These are phyloP conservation scores for Eucalyptus decipiens DNA, from an alignment of 345 rosid species.

Conservation along the genomic window DNA sequence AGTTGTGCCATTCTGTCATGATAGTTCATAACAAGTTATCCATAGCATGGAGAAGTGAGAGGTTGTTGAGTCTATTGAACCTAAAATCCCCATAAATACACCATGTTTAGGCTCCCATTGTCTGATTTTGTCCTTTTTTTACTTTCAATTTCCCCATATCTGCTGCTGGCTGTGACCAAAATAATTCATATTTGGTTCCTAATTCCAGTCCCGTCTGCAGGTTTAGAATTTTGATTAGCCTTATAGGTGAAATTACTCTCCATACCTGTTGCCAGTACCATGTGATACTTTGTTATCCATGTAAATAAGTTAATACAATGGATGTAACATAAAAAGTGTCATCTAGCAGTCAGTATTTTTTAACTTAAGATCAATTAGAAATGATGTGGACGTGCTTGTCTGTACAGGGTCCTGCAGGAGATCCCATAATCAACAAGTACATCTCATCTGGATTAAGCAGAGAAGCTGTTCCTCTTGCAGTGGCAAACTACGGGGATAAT, in stretches of 20 bases:
- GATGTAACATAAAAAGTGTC: neutral
- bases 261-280: neutral
- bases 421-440: conserved; percentile 61
- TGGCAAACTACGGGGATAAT: conserved; percentile 82
- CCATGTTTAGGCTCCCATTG: neutral
- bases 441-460: conserved; percentile 49
- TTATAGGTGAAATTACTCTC: neutral
- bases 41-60: neutral
- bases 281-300: neutral
- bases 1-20: neutral
- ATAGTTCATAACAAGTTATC: neutral
- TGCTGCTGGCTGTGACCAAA: neutral
- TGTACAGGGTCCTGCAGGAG: conserved; percentile 44
- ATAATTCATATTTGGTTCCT: neutral
- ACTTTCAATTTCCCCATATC: neutral
- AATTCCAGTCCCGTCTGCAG: neutral
- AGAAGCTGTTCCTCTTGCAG: conserved; percentile 63
- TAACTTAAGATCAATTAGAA: neutral
- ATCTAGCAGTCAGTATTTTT: neutral
- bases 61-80: neutral
- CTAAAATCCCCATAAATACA: neutral
- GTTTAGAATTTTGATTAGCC: neutral
- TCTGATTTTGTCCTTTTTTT: neutral
- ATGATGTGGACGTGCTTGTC: neutral
- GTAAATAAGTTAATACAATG: neutral